phyloP scores from a whole-genome alignment of 1,284 basidiomycete genomes.

The Rhodotorula sp. region DNA sequence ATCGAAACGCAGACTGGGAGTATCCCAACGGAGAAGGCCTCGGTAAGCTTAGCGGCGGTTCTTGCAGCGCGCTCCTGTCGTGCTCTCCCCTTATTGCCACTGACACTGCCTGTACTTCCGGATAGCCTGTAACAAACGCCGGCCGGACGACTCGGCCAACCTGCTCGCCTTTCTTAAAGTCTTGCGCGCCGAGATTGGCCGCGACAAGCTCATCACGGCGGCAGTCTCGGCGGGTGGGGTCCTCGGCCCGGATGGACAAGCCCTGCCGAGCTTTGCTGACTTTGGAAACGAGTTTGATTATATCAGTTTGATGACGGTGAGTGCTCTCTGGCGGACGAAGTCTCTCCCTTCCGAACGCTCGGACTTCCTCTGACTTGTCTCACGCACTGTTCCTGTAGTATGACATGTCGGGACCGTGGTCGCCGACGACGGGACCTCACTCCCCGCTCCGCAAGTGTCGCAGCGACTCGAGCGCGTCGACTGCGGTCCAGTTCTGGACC shows the following conservation, averaged over 20 bases:
- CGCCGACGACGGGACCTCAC: slow-evolving; percentile 29
- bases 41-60: too few relatives aligned
- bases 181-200: slow-evolving; percentile 63
- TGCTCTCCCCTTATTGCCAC: too few relatives aligned
- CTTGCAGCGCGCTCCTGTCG: too few relatives aligned
- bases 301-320: slow-evolving; percentile 34
- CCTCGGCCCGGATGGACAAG: slow-evolving; percentile 57
- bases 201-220: slow-evolving; percentile 65
- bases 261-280: slow-evolving; percentile 3
- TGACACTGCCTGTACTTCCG: neutral
- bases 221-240: slow-evolving; percentile 73
- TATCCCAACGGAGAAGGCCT: slow-evolving; percentile 64
- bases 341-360: too few relatives aligned
- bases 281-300: slow-evolving; percentile 30
- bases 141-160: slow-evolving; percentile 64
- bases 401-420: slow-evolving; percentile 21
- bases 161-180: slow-evolving; percentile 69
- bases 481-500: slow-evolving; percentile 25
- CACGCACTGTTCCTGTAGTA: too few relatives aligned
- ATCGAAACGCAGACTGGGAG: slow-evolving; percentile 92
- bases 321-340: too few relatives aligned
- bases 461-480: slow-evolving; percentile 19
- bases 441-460: slow-evolving; percentile 31
- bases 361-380: too few relatives aligned
- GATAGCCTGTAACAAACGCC: slow-evolving; percentile 58